Conservation (phyloP, 805 yeast genomes). For the Starmerella stigmatis region DNA sequence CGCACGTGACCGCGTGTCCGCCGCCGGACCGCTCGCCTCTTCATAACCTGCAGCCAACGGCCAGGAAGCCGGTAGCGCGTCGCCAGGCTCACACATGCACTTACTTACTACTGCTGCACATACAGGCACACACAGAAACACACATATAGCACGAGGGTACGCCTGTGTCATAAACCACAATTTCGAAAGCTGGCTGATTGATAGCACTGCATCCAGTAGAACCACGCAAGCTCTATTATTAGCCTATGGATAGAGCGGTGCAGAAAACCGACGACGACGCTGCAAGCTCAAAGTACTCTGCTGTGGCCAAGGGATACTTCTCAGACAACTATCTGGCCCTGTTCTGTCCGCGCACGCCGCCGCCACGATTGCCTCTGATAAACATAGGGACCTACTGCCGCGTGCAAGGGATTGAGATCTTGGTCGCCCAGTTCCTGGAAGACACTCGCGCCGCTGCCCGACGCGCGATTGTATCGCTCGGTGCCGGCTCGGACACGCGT, state of each 20-base stretch:
- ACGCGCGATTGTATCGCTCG: conserved; percentile 52
- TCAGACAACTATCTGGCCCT: conserved; percentile 33
- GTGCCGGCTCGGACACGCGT: conserved; percentile 73
- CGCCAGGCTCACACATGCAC: no score
- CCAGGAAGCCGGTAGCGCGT: no score
- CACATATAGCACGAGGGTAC: no score
- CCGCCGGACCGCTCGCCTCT: no score
- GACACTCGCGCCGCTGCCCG: conserved; percentile 20
- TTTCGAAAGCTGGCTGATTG: no score
- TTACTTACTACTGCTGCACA: no score
- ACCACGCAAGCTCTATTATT: no score
- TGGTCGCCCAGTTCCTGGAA: conserved; percentile 34
- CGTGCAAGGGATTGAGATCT: conserved; percentile 36
- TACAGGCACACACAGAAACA: no score
- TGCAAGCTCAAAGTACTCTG: conserved; percentile 41
- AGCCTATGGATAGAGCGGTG: conserved; percentile 31
- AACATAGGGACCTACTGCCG: conserved; percentile 53
- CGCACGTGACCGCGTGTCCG: no score
- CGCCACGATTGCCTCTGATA: conserved; percentile 45
- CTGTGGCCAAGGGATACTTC: conserved; percentile 38
- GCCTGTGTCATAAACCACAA: no score
- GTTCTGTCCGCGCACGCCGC: conserved; percentile 12
- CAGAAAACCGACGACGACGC: conserved; percentile 56
- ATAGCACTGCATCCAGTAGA: no score
- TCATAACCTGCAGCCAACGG: no score